phyloP scores from a whole-genome alignment of 805 yeast species.

The Saccharomycopsis schoenii region DNA sequence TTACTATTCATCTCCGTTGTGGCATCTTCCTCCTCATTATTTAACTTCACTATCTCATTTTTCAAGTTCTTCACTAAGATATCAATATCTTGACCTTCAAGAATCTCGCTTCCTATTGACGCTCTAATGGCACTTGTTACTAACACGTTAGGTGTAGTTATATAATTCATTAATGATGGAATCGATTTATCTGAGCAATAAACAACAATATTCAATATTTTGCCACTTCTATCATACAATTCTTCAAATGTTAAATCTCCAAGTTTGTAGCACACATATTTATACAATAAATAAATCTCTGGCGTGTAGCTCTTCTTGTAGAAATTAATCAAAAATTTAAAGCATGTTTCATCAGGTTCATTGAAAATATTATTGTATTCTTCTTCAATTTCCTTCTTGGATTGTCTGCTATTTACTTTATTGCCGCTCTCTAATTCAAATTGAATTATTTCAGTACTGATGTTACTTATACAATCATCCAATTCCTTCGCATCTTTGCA shows the following conservation, averaged over 20 bases:
- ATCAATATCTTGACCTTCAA: slow-evolving; percentile 42
- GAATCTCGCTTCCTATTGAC: slow-evolving; percentile 64
- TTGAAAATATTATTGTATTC: slow-evolving; percentile 5
- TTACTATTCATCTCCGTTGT: slow-evolving; percentile 4
- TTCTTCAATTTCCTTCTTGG: background rate
- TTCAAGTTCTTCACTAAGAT: slow-evolving; percentile 53
- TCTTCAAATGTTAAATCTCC: slow-evolving; percentile 91
- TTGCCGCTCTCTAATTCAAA: background rate
- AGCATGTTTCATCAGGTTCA: background rate
- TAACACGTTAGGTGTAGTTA: slow-evolving; percentile 87
- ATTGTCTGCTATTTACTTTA: background rate
- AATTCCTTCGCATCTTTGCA: slow-evolving; percentile 24
- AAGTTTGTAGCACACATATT: slow-evolving; percentile 63
- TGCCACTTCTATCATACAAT: slow-evolving; percentile 70
- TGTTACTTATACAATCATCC: background rate
- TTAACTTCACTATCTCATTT: slow-evolving; percentile 50
- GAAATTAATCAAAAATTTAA: slow-evolving; percentile 5
- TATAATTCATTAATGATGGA: slow-evolving; percentile 72
- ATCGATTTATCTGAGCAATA: slow-evolving; percentile 67
- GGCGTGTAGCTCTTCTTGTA: slow-evolving; percentile 71
- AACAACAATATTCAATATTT: slow-evolving; percentile 73
- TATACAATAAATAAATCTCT: slow-evolving; percentile 69
- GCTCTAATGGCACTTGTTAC: slow-evolving; percentile 88
- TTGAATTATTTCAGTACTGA: background rate
- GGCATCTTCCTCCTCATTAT: slow-evolving; percentile 28